Conservation (phyloP, 306 rosid species). For the Trifolium subterraneum region DNA sequence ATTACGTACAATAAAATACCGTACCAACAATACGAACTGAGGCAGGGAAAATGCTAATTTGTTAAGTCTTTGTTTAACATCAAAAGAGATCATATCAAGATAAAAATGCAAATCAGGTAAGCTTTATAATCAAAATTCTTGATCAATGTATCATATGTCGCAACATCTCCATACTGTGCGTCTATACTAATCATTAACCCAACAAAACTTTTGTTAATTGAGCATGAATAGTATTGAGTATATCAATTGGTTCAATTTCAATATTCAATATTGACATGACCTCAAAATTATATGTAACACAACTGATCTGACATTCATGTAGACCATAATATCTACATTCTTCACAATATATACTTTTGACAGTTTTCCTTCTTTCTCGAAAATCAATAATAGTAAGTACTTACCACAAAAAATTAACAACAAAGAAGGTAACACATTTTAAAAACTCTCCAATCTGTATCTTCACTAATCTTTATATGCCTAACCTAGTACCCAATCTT, state of each 20-base stretch:
- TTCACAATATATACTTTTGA: constrained; percentile 6
- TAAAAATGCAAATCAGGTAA: neutral
- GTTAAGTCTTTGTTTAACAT: constrained; percentile 15
- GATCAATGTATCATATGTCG: constrained; percentile 14
- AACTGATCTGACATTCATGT: constrained; percentile 18
- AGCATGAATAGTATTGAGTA: neutral
- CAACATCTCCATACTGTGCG: constrained; percentile 12
- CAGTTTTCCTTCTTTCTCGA: neutral
- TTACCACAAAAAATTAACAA: constrained; percentile 13
- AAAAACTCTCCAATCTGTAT: constrained; percentile 6
- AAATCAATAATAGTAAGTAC: neutral
- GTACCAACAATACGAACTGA: constrained; percentile 20
- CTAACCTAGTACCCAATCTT: constrained; percentile 14
- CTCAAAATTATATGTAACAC: constrained; percentile 20
- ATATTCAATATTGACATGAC: neutral
- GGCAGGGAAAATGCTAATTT: neutral
- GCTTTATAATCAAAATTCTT: neutral
- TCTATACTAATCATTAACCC: constrained; percentile 9
- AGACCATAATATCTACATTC: constrained; percentile 24
- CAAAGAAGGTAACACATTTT: neutral
- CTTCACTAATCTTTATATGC: constrained; percentile 8
- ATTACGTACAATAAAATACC: constrained; percentile 36
- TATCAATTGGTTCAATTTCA: constrained; percentile 6
- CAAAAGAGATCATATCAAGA: constrained; percentile 19
- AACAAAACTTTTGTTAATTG: neutral